Evolutionary conservation across 2,329 filamentous ascomycete species (phyloP), one percentile per base, ranked within the genome.

Genomic region (Xenosphaeropsis pyriputrescens): DNA sequence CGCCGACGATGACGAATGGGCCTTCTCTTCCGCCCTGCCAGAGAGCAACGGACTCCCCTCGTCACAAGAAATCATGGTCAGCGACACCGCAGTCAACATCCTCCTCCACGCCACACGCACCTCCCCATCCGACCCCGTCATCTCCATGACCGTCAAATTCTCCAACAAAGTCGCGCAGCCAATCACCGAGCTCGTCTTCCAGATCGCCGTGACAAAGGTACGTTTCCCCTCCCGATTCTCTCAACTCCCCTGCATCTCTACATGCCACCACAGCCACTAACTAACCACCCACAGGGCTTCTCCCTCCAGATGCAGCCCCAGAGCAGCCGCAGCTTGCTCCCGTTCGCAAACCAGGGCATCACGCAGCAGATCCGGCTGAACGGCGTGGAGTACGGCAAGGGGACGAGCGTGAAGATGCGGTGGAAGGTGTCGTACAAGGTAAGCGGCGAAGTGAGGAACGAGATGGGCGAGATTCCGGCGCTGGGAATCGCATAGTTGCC

Each of bases 131-230:
- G 47, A 50, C 19, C 34, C 47, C 45, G 60, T 74, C 2, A 74
- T 95, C 33, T 67, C 72, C 19, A 72, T 96, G 34, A 62, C 75
- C 4, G 84, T 86, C 44, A 68, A 72, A n/a, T 93, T 95, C 55
- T 86, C 85, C 14, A 98, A 93, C 56, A 80, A 73, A 42, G 81
- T 78, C 1, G 60, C 70, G 2, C 70, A 82, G 50, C 70, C 75
- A 0, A 70, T 98, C 16, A 70, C 72, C 3, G 82, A 93, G 45
- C 64, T 98, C 19, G 86, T 89, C 41, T 93, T 95, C 52, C 85
- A 94, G 57, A 69, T 93, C 30, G 91, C 91, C 3, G 89, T 95
- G 19, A 91, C 89, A 42, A 96, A 89, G 73, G 88, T 93, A 63
- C 46, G 58, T 45, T n/a, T n/a, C 8, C 5, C 22, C 8, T 26